Evolutionary conservation across 306 rosid genomes (phyloP), one percentile per base, ranked within the genome.

Genomic region (Trichosanthes truncata): DNA sequence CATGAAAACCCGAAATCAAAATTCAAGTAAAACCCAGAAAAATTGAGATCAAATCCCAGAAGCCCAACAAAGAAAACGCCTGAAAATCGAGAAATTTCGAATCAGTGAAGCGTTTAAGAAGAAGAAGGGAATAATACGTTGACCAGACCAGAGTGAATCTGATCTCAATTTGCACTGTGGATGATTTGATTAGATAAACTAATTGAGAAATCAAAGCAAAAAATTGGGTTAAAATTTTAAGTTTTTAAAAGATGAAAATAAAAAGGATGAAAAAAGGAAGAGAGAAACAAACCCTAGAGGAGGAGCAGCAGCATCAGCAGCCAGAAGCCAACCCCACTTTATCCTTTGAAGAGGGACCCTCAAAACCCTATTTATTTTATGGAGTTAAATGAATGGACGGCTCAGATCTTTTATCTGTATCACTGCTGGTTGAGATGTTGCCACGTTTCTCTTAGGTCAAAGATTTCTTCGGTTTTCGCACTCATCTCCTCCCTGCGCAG

Each of bases 281-380:
- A 82, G 82, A 61, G 63, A n/a, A 83, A 80, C 91, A 83, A 91
- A 90, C 92, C 97, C 95, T 89, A 87, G 83, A 87, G 43, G 8
- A 63, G 17, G 12, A 83, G 80, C 4, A 73, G 35, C 59, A 80
- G 77, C 9, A 4, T 51, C 81, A 63, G 81, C 67, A 59, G 45
- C 76, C 61, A 86, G 84, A 76, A 59, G 33, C 45, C 76, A 82
- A 86, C 90, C 95, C 93, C 98, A 90, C 97, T 76, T 86, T 88
- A 82, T 86, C 83, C 88, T 77, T n/a, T 26, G 46, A 2, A 55
- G 89, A 29, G 93, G 97, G 98, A 41, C 65, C 63, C 79, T 18
- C 78, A 46, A 45, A 43, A 14, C 59, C 55, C 81, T 63, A 79
- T 79, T 74, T 76, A 33, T 52, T 21, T 76, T 55, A 55, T 20